Percentiles rank a stretch among this genome's conserved stretches.
These are phyloP conservation scores for Plasmodium berghei DNA, from an alignment of 169 alveolate genomes.

Conservation along the genomic window DNA sequence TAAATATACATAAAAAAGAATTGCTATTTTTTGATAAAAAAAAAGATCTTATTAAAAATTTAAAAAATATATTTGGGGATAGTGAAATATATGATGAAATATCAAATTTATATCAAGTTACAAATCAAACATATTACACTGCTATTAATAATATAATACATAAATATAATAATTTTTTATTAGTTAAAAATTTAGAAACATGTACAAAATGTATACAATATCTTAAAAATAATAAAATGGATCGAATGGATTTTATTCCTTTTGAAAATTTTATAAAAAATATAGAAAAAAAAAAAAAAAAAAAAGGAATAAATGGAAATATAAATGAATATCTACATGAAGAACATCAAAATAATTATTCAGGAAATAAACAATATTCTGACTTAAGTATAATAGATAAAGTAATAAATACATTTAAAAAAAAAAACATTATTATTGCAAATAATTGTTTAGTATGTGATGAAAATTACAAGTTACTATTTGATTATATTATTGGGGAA, in stretches of 20 bases:
- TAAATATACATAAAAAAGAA: conserved; percentile 80
- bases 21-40: conserved; percentile 73
- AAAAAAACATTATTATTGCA: conserved; percentile 48
- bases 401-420: conserved; percentile 27
- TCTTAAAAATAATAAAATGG: conserved; percentile 74
- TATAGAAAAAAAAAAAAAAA: conserved; percentile 56
- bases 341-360: background rate
- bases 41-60: conserved; percentile 73
- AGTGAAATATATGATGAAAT: conserved; percentile 82
- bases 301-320: conserved; percentile 3
- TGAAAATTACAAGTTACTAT: conserved; percentile 17
- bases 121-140: conserved; percentile 76
- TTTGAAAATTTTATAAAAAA: conserved; percentile 61
- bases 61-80: conserved; percentile 69
- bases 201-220: conserved; percentile 76
- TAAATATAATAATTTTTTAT: conserved; percentile 76
- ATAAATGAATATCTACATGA: background rate
- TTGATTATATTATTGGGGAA: conserved; percentile 47
- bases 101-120: conserved; percentile 77
- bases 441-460: conserved; percentile 62
- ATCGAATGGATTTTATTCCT: conserved; percentile 81
- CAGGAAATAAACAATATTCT: background rate
- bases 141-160: conserved; percentile 81
- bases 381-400: conserved; percentile 7
- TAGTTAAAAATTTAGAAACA: conserved; percentile 72